These are phyloP conservation scores for Peronospora farinosa DNA, from an alignment of 352 stramenopile species.

Conservation along the genomic window DNA sequence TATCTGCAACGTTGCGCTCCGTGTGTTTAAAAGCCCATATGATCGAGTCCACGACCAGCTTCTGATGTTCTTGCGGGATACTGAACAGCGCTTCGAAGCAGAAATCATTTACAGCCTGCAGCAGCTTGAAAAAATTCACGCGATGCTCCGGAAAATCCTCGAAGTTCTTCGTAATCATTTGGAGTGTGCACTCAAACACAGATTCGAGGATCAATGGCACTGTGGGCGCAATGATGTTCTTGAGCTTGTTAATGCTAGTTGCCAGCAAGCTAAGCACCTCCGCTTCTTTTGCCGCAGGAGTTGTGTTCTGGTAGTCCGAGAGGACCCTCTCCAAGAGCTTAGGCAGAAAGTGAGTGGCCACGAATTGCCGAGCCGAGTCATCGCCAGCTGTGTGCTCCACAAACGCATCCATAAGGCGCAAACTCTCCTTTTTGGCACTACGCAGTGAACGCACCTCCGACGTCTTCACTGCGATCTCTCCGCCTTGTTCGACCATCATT, in stretches of 20 bases:
- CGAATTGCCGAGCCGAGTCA: conserved; percentile 65
- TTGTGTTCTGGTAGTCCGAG: conserved; percentile 91
- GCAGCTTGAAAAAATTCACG: conserved; percentile 98
- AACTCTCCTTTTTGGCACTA: conserved; percentile 95
- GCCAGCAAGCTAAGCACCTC: conserved; percentile 94
- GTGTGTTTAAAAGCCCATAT: conserved; percentile 99
- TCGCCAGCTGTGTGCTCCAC: conserved; percentile 83
- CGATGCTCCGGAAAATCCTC: conserved; percentile 98
- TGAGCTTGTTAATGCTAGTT: conserved; percentile 95
- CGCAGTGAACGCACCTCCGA: conserved; percentile 90
- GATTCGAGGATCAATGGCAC: conserved; percentile 95
- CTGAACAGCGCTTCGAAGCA: conserved; percentile 97
- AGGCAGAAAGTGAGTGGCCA: conserved; percentile 93
- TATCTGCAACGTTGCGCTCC: conserved; percentile 97
- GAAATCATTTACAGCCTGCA: conserved; percentile 92
- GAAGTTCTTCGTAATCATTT: conserved; percentile 99
- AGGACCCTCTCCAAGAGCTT: conserved; percentile 95
- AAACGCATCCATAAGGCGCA: conserved; percentile 95
- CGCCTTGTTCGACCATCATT: conserved; percentile 82
- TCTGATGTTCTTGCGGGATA: conserved; percentile 95
- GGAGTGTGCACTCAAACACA: conserved; percentile 97
- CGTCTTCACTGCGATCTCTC: conserved; percentile 92
- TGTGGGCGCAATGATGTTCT: conserved; percentile 71
- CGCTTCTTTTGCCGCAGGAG: conserved; percentile 67
- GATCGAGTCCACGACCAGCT: conserved; percentile 98